phyloP scores from a whole-genome alignment of 352 stramenopile genomes.

The Pythium volutum region DNA sequence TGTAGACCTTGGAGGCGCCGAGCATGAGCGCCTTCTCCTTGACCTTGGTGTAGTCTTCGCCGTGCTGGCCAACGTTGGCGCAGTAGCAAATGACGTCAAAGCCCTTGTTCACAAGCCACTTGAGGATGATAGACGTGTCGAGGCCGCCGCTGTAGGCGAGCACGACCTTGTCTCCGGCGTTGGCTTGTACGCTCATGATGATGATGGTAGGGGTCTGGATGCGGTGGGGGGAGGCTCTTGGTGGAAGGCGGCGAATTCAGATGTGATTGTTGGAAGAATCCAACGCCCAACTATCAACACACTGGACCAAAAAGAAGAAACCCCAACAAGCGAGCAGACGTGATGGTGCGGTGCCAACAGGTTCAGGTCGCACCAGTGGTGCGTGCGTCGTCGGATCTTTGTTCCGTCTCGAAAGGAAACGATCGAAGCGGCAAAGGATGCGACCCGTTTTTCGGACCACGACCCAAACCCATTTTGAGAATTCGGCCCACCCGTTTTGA shows the following conservation, averaged over 20 bases:
- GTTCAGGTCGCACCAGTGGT: not conserved
- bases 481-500: constrained; percentile 9
- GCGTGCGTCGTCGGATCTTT: constrained; percentile 13
- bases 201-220: not conserved
- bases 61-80: constrained; percentile 97
- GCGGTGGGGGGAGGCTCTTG: constrained; percentile 9
- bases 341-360: too few species aligned
- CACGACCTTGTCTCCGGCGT: constrained; percentile 90
- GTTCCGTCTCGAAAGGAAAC: constrained; percentile 16
- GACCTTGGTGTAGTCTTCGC: constrained; percentile 94
- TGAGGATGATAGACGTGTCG: constrained; percentile 98
- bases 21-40: constrained; percentile 87
- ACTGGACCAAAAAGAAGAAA: not conserved
- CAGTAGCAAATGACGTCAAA: constrained; percentile 99
- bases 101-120: constrained; percentile 97
- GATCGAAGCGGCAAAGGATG: constrained; percentile 6
- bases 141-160: constrained; percentile 97
- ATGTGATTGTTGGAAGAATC: constrained; percentile 27
- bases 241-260: constrained; percentile 31
- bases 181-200: constrained; percentile 69
- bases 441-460: not conserved
- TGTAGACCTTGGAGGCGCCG: constrained; percentile 89
- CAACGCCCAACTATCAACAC: constrained; percentile 1
- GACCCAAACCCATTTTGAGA: constrained; percentile 4
- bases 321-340: constrained; percentile 1